Evolutionary conservation across 1,284 basidiomycete species (phyloP).

Genomic region (Heterobasidion occidentale): DNA sequence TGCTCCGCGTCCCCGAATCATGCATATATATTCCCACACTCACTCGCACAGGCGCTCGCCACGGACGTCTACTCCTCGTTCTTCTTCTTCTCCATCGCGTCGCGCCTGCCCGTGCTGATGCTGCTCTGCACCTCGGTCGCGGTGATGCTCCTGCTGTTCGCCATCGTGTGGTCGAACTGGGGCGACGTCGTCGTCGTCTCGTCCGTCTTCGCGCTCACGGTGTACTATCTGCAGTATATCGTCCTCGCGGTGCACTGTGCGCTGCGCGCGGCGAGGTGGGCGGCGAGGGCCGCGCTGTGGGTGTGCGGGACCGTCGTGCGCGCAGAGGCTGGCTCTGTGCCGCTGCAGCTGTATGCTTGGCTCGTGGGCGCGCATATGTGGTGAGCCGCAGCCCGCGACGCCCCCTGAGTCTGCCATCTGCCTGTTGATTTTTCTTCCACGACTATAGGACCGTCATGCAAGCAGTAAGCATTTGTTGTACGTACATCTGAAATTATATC

Average conservation of each 20-base stretch:
- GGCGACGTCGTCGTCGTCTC: not conserved
- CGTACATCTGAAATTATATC: no score
- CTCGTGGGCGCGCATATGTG: no score
- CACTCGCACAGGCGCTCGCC: not conserved
- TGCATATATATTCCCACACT: not conserved
- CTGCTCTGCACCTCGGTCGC: not conserved
- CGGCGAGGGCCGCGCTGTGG: no score
- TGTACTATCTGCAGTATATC: not conserved
- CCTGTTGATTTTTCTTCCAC: no score
- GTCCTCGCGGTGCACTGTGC: not conserved
- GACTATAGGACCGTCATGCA: no score
- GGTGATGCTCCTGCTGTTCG: not conserved
- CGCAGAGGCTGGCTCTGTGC: no score
- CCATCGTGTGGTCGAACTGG: not conserved
- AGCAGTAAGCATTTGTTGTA: no score
- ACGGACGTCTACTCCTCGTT: not conserved
- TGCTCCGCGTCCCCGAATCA: not conserved
- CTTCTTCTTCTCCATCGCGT: not conserved
- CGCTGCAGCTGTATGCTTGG: no score
- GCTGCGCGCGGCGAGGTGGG: not conserved
- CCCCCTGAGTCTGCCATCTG: no score
- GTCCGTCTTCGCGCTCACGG: not conserved
- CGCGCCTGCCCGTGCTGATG: not conserved
- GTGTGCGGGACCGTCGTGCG: no score
- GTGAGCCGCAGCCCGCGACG: no score